phyloP scores from a whole-genome alignment of 257 asterid genomes.

The Nemophila menziesii region DNA sequence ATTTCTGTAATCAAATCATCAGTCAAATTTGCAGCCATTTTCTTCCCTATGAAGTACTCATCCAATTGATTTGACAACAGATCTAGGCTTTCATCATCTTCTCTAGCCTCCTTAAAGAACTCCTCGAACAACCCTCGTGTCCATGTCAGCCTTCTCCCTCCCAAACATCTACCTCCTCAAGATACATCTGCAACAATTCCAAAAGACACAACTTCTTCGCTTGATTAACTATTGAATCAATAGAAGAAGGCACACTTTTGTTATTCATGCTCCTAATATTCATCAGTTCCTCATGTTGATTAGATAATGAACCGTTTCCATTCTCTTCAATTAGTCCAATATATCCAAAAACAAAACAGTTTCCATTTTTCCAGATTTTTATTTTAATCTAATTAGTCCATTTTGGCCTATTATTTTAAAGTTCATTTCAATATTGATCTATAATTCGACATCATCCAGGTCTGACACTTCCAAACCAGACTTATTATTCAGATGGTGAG shows the following conservation, averaged over 20 bases:
- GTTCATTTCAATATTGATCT: no score
- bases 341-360: no score
- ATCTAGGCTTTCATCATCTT: slow-evolving; percentile 75
- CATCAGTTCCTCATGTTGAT: slow-evolving; percentile 61
- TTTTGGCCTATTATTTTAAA: no score
- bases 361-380: no score
- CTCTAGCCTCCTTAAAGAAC: slow-evolving; percentile 61
- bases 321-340: no score
- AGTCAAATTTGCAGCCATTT: background rate
- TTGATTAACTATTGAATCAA: slow-evolving; percentile 58
- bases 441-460: no score
- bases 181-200: slow-evolving; percentile 57
- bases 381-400: no score
- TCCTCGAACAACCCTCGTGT: slow-evolving; percentile 81
- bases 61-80: slow-evolving; percentile 66
- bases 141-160: slow-evolving; percentile 32
- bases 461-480: no score
- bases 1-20: background rate
- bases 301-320: slow-evolving; percentile 57
- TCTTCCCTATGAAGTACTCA: slow-evolving; percentile 73
- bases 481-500: no score
- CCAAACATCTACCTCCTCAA: slow-evolving; percentile 49
- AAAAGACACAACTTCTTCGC: slow-evolving; percentile 60
- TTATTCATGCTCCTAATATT: slow-evolving; percentile 74
- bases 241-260: slow-evolving; percentile 40